Percentiles rank a stretch among this genome's conserved stretches.
Conservation (phyloP, 495 filamentous ascomycete genomes). For the Penicillium nucicola region DNA sequence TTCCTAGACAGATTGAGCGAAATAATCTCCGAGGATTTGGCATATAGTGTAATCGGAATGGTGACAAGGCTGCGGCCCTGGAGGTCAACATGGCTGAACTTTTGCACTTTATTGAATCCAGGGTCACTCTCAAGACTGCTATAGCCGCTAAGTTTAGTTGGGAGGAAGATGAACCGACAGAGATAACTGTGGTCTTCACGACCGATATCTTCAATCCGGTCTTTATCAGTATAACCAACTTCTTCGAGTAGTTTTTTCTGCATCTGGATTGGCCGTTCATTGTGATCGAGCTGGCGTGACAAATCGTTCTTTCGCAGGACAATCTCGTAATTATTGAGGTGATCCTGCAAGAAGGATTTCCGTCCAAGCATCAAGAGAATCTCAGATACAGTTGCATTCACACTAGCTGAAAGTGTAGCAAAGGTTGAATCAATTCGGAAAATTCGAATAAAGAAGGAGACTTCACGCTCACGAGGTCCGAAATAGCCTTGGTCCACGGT, state of each 20-base stretch:
- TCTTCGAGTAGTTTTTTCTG: conserved; percentile 92
- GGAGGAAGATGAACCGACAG: conserved; percentile 90
- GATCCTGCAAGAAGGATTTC: conserved; percentile 88
- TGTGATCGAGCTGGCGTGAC: conserved; percentile 71
- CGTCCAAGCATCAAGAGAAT: conserved; percentile 79
- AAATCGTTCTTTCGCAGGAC: conserved; percentile 90
- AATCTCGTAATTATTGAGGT: conserved; percentile 89
- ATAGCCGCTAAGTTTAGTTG: conserved; percentile 76
- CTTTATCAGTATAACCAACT: conserved; percentile 83
- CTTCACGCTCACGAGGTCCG: conserved; percentile 59
- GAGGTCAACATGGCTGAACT: conserved; percentile 91
- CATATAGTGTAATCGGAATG: conserved; percentile 91
- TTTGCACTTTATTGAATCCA: conserved; percentile 74
- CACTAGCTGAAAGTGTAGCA: conserved; percentile 75
- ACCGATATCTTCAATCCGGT: conserved; percentile 91
- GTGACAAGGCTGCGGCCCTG: conserved; percentile 88
- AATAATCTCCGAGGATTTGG: conserved; percentile 87
- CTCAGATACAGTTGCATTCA: conserved; percentile 81
- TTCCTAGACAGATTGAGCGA: conserved; percentile 92
- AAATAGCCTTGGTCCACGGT: conserved; percentile 50
- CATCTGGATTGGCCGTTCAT: conserved; percentile 83
- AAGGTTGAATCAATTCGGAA: conserved; percentile 93
- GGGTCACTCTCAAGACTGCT: conserved; percentile 71
- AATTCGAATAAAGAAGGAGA: conserved; percentile 87
- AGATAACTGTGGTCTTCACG: conserved; percentile 97